Evolutionary conservation across 1,284 basidiomycete genomes (phyloP).

Genomic region (Vanrija sp.): DNA sequence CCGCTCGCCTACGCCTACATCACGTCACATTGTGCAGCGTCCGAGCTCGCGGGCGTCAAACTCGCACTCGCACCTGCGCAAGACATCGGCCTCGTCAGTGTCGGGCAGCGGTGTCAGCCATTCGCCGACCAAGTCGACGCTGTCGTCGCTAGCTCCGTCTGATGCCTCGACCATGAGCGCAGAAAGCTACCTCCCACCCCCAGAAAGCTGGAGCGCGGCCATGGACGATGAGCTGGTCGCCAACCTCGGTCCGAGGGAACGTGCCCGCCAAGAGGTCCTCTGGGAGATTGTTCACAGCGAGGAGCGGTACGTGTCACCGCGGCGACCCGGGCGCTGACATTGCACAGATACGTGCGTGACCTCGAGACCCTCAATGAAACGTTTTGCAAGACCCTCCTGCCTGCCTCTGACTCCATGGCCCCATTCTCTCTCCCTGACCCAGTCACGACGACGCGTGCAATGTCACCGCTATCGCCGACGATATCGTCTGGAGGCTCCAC

Average conservation of each 20-base stretch:
- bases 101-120: background rate
- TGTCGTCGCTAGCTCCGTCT: conserved; percentile 6
- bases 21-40: background rate
- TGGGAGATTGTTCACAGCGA: conserved; percentile 98
- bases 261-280: conserved; percentile 92
- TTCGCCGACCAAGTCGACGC: conserved; percentile 5
- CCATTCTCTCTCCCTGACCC: conserved; percentile 52
- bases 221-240: conserved; percentile 91
- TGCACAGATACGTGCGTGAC: conserved; percentile 81
- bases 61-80: conserved; percentile 1
- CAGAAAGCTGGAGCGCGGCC: conserved; percentile 89
- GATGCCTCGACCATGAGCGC: conserved; percentile 5
- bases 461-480: conserved; percentile 17
- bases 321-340: background rate
- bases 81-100: background rate
- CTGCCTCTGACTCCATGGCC: conserved; percentile 58
- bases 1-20: background rate
- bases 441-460: conserved; percentile 23
- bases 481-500: conserved; percentile 3
- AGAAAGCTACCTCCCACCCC: conserved; percentile 52
- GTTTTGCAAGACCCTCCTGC: conserved; percentile 84
- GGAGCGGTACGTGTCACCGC: conserved; percentile 62
- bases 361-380: conserved; percentile 86
- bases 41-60: background rate
- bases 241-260: conserved; percentile 85